Evolutionary conservation across 768 basidiomycete genomes (phyloP).

Genomic region (Boletus vinaceobasis): DNA sequence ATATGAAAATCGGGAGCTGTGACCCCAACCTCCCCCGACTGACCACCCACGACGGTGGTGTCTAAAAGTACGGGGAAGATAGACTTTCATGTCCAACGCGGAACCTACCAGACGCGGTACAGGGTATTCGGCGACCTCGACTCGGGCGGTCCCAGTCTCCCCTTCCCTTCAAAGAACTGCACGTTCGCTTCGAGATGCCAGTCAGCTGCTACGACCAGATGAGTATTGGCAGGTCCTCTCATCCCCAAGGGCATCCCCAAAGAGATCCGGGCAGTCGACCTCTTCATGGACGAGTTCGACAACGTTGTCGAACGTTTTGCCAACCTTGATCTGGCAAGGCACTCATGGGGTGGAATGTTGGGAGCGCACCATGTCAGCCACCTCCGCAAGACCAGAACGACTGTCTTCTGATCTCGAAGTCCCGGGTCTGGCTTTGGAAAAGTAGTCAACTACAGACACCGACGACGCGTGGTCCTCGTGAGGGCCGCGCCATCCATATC

Average conservation of each 20-base stretch:
- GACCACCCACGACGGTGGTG: no score
- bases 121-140: slow-evolving; percentile 38
- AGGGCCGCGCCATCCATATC: background rate
- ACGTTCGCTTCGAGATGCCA: slow-evolving; percentile 28
- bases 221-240: slow-evolving; percentile 44
- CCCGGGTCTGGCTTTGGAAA: no score
- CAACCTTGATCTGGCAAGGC: background rate
- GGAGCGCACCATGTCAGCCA: no score
- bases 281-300: slow-evolving; percentile 52
- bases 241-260: slow-evolving; percentile 24
- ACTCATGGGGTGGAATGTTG: background rate
- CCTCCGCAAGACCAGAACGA: no score
- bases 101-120: slow-evolving; percentile 42
- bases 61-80: no score
- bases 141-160: slow-evolving; percentile 38
- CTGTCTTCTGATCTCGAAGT: no score
- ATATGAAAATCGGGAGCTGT: no score
- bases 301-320: slow-evolving; percentile 37
- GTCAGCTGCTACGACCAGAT: slow-evolving; percentile 52
- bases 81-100: slow-evolving; percentile 9
- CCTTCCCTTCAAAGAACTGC: slow-evolving; percentile 35
- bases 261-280: slow-evolving; percentile 43
- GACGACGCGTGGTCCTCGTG: no score
- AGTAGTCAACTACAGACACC: no score
- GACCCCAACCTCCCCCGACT: no score